phyloP scores from a whole-genome alignment of 2,329 filamentous ascomycete species.

The Ophiostoma tasmaniense region DNA sequence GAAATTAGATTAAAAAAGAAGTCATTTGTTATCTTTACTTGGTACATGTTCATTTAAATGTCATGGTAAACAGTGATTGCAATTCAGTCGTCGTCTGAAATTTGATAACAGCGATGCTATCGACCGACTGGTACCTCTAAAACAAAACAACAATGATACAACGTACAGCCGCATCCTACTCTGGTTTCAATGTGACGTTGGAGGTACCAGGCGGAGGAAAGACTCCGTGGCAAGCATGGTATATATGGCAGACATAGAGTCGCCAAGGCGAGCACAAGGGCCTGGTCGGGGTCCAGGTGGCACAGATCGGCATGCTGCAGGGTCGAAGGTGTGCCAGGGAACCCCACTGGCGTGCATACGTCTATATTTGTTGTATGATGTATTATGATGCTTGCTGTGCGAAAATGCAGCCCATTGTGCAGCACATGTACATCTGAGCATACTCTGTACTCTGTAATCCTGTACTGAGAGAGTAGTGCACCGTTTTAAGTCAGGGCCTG shows the following conservation, averaged over 20 bases:
- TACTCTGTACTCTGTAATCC: neutral
- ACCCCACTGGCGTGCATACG: neutral
- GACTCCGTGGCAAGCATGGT: constrained; percentile 9
- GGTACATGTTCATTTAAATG: neutral
- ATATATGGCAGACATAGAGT: neutral
- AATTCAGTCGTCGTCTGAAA: neutral
- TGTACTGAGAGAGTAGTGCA: too few relatives aligned
- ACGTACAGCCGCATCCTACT: neutral
- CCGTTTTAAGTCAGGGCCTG: too few relatives aligned
- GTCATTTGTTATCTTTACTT: too few relatives aligned
- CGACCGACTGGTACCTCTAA: neutral
- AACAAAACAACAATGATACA: neutral
- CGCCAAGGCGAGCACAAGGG: constrained; percentile 1
- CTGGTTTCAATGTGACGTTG: neutral
- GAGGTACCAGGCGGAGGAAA: constrained; percentile 10
- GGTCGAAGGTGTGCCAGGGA: constrained; percentile 7
- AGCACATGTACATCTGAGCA: neutral
- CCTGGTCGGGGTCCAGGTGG: constrained; percentile 3
- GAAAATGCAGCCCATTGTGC: neutral
- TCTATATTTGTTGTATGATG: neutral
- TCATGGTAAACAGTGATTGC: too few relatives aligned
- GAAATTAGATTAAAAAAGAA: too few relatives aligned
- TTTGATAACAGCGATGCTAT: neutral
- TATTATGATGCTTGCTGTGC: neutral
- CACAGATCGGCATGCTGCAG: constrained; percentile 14